Evolutionary conservation across 257 asterid genomes (phyloP), one percentile per base, ranked within the genome.

Genomic region (Solanum virginianum): DNA sequence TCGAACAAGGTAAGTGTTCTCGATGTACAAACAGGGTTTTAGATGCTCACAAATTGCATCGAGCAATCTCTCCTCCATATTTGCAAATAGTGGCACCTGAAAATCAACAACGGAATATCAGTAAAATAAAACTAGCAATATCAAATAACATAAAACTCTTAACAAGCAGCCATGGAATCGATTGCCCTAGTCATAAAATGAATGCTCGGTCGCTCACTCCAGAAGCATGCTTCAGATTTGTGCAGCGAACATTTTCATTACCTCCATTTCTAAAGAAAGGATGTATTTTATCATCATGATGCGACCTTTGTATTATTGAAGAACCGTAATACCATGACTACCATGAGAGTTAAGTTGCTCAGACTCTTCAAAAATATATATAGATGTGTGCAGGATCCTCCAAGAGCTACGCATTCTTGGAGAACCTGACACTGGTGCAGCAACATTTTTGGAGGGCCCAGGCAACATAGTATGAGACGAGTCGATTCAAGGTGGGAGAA

Each of bases 11-110:
- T n/a, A 53, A 12, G 86, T 86, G 47, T 77, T 65, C 54, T 79
- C 86, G 2, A 85, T 86, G 85, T 62, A 86, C 88, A 97, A 83
- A 86, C 98, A 93, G 5, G 99, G 99, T 88, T 97, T 97, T 4
- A 97, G 97, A 80, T 98, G 90, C 87, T 97, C 99, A 5, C 99
- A 95, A 77, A 97, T 93, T 74, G 99, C 99, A 65, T 97, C 99
- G 3, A 95, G 93, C 88, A 97, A 82, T 83, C 98, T 90, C 54
- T 97, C 98, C 36, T 97, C 99, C 99, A 97, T 97, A 88, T 97
- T 97, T 47, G 96, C 99, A 60, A 97, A 97, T 8, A 97, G 94
- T 83, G 99, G 99, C 24, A 97, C 99, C 99, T 96, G 91, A 56
- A 88, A 65, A 47, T 39, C 60, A 81, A 69, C 5, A 49, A 62